Evolutionary conservation across 2,329 filamentous ascomycete species (phyloP).

Genomic region (Truncatella angustata): DNA sequence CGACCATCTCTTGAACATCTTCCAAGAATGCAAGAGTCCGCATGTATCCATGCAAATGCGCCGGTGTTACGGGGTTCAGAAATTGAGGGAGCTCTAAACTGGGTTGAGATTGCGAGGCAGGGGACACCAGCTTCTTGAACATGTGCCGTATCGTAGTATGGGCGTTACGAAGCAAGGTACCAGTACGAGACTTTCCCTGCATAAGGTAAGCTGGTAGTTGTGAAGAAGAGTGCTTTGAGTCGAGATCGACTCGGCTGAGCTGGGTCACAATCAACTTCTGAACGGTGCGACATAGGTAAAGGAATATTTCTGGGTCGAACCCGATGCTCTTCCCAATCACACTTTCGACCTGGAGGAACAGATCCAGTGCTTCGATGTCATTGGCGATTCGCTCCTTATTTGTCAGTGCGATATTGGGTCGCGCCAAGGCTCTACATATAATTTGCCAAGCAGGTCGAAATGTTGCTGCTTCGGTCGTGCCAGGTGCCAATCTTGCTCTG

Average conservation of each 20-base stretch:
- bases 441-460: constrained; percentile 41
- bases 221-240: not conserved
- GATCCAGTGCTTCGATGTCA: constrained; percentile 26
- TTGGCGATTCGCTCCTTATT: constrained; percentile 20
- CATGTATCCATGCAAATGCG: constrained; percentile 58
- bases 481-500: constrained; percentile 22
- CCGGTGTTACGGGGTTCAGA: constrained; percentile 42
- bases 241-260: constrained; percentile 11
- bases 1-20: constrained; percentile 57
- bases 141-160: not conserved
- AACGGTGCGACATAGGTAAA: constrained; percentile 32
- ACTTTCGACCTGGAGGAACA: constrained; percentile 30
- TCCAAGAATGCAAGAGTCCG: constrained; percentile 60
- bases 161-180: constrained; percentile 2
- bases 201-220: not conserved
- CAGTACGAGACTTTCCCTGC: not conserved
- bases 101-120: constrained; percentile 15
- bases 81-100: constrained; percentile 8
- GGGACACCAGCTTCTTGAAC: constrained; percentile 24
- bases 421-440: constrained; percentile 38
- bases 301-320: constrained; percentile 33
- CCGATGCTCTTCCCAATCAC: constrained; percentile 27
- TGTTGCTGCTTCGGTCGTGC: constrained; percentile 23
- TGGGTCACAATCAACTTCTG: constrained; percentile 26
- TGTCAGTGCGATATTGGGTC: constrained; percentile 28